Base-by-base conservation (phyloP, 306 rosid genomes). In the Inga leiocalycina region DNA sequence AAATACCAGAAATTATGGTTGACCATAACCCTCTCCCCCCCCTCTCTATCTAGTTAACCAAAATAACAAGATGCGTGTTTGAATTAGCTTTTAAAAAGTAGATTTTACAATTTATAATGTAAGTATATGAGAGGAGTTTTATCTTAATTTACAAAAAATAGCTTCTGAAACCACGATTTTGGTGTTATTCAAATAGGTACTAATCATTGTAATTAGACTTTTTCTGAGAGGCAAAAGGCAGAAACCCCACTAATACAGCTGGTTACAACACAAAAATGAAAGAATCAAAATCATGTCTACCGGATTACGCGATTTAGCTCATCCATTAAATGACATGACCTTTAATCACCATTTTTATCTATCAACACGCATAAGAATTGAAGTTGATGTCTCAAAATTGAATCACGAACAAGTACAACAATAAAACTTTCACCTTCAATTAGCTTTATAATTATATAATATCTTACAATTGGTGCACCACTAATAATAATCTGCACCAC, bases 191-290 rank as follows among this genome's bases (percentile, higher is more conserved):
- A 27, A 27, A 27, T 27, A 27, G 72, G 86, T 87, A 88, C 54
- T 85, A 88, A 94, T 92, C 86, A 91, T 93, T 89, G 79, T 69
- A 86, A 88, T 91, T 87, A 88, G 90, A 90, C 59, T 52, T 52
- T 52, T 89, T 81, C 57, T 67, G 46, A 2, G 24, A 69, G 76
- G 64, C 35, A 46, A 68, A 79, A 79, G 79, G 71, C 75, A 69
- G 83, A 81, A 83, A 83, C 92, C 91, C 94, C 89, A 95, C 91
- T 82, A 81, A 87, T 79, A 90, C 99, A 96, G 99, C 99, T 96
- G 97, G 91, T 96, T 91, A 87, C 98, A 91, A 90, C 97, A 85
- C 84, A 80, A 71, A 72, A 6, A 79, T 81, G 77, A 89, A 75
- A 89, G 85, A 90, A 91, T 49, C 54, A 49, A 12, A 39, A 49